These are phyloP conservation scores for Leccinellum luteum DNA, from an alignment of 768 basidiomycete genomes.

Conservation along the genomic window DNA sequence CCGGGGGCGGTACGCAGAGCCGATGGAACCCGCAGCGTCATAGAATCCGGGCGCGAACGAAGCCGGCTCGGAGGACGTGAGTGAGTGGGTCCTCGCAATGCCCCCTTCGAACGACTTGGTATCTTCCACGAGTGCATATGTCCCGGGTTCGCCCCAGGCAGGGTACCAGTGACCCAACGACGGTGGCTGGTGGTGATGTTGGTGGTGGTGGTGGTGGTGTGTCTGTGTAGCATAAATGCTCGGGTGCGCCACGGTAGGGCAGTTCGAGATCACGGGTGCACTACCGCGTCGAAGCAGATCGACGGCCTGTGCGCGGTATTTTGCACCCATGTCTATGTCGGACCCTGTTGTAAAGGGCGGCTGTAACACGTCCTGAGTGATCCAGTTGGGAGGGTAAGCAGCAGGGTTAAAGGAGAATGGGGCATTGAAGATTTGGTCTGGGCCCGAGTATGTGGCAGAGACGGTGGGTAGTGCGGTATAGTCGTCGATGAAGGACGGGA, in stretches of 20 bases:
- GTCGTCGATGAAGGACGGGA: conserved; percentile 39
- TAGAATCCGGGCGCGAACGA: conserved; percentile 24
- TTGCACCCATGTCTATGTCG: conserved; percentile 42
- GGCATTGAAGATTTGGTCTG: conserved; percentile 32
- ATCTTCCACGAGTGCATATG: conserved; percentile 28
- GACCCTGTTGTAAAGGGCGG: conserved; percentile 18
- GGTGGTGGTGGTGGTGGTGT: not conserved
- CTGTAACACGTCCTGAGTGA: conserved; percentile 20
- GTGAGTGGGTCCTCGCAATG: conserved; percentile 17
- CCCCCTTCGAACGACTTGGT: conserved; percentile 25
- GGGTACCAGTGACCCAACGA: conserved; percentile 22
- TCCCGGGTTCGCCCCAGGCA: conserved; percentile 25
- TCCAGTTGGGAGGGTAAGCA: conserved; percentile 16
- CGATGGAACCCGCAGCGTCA: conserved; percentile 11
- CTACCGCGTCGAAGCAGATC: conserved; percentile 42
- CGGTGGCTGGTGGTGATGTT: conserved; percentile 14
- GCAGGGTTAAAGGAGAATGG: conserved; percentile 31
- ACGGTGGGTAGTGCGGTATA: conserved; percentile 36
- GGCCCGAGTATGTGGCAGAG: conserved; percentile 11
- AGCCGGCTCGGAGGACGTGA: conserved; percentile 20
- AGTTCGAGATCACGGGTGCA: not conserved
- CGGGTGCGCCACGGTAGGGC: conserved; percentile 7
- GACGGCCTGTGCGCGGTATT: conserved; percentile 44
- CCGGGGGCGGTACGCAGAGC: conserved; percentile 30
- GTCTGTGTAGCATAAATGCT: conserved; percentile 18